Percentiles rank a stretch among this genome's conserved stretches.
Conservation (phyloP, 805 yeast genomes). For the Grigorovia transvaalensis region DNA sequence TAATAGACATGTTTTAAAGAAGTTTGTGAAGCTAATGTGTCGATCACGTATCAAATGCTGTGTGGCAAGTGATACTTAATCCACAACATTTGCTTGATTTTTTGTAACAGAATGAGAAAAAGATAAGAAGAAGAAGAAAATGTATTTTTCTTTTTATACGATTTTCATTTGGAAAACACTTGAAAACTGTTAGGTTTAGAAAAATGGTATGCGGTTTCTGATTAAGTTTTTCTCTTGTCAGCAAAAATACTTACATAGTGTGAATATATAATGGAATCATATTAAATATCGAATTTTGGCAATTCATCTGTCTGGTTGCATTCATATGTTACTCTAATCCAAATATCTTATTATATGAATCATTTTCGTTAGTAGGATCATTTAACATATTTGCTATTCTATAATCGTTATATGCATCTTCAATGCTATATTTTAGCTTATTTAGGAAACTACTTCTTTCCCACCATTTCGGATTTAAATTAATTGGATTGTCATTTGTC, state of each 20-base stretch:
- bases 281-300: too few relatives aligned
- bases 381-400: not conserved
- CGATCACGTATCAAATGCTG: too few relatives aligned
- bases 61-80: too few relatives aligned
- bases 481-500: not conserved
- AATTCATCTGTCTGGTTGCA: not conserved
- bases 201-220: too few relatives aligned
- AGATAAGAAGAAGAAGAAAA: not conserved
- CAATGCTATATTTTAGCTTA: not conserved
- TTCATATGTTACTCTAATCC: slow-evolving; percentile 5
- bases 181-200: not conserved
- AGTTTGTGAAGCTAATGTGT: too few relatives aligned
- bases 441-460: not conserved
- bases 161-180: not conserved
- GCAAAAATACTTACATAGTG: not conserved
- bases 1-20: too few relatives aligned
- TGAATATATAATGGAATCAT: not conserved
- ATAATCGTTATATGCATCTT: not conserved
- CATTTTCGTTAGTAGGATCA: not conserved
- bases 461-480: not conserved
- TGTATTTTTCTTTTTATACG: not conserved
- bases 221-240: not conserved
- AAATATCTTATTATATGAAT: slow-evolving; percentile 17
- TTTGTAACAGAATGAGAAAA: not conserved
- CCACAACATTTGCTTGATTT: not conserved